Evolutionary conservation across 805 yeast species (phyloP).

Genomic region (Wickerhamiella sergipiensis): DNA sequence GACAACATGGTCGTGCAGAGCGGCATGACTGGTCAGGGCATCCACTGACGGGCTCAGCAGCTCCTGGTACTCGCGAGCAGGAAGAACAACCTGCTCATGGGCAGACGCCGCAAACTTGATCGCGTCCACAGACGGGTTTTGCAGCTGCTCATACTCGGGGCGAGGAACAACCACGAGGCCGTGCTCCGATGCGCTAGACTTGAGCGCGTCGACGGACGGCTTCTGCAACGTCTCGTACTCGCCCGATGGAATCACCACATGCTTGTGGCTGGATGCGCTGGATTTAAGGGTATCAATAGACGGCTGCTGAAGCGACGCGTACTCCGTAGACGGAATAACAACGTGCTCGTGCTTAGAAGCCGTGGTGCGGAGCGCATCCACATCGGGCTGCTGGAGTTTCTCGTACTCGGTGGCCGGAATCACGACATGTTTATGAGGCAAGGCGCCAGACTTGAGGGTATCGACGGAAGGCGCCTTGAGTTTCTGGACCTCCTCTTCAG

Average conservation of each 20-base stretch:
- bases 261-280: neutral
- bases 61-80: neutral
- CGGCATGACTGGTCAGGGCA: neutral
- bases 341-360: neutral
- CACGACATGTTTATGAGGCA: slow-evolving; percentile 8
- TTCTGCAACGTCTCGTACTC: slow-evolving; percentile 1
- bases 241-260: neutral
- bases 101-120: neutral
- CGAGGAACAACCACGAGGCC: neutral
- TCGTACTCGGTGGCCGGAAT: slow-evolving; percentile 12
- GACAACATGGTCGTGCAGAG: slow-evolving; percentile 10
- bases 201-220: neutral
- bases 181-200: neutral
- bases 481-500: slow-evolving; percentile 5
- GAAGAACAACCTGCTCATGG: neutral
- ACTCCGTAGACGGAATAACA: neutral
- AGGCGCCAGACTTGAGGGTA: neutral
- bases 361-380: neutral
- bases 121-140: neutral
- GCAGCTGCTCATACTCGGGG: slow-evolving; percentile 1
- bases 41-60: neutral
- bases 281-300: neutral
- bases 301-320: neutral
- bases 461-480: neutral
- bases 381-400: slow-evolving; percentile 6